Evolutionary conservation across 257 asterid species (phyloP), one percentile per base, ranked within the genome.

Genomic region (Ballota nigra): DNA sequence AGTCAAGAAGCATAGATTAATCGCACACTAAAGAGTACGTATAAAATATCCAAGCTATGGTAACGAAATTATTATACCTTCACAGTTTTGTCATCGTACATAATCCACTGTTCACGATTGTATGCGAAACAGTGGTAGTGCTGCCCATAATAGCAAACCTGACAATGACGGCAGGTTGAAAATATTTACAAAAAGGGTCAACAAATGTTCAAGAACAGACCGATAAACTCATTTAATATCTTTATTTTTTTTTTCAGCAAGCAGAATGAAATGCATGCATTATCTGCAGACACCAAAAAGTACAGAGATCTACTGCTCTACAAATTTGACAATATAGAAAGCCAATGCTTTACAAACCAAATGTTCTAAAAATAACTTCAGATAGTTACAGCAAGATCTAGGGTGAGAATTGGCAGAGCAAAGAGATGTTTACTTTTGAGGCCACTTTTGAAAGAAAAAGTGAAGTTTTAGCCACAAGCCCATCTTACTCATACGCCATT

Each of bases 101-200:
- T 88, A 47, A 88, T 75, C 99, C 99, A 94, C 82, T 78, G 83
- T 53, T 83, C 97, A 68, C 77, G 86, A 63, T 86, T 86, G 88
- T 84, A 91, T 38, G 97, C 95, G 80, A 94, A 91, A 79, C 99
- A 94, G 83, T 89, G 96, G 79, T 91, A 94, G 84, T 94, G 99
- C 79, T 89, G 97, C 70, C 97, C 97, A 41, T 91, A 91, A 77
- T 89, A 84, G 80, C 87, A 84, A 70, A 82, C 86, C 87, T 84
- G 68, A 69, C 24, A 71, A 24, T 10, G 75, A 23, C 13, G 2
- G 8, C 43, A 43, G n/a, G 28, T 41, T 74, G 38, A 43, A 49
- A 59, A 69, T 1, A 38, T 40, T 18, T 22, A 9, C 28, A 57
- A 26, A 59, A 45, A 29, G 26, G 59, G 66, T 43, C 53, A 19